Evolutionary conservation across 768 basidiomycete species (phyloP).

Genomic region (Cytidiella melzeri): DNA sequence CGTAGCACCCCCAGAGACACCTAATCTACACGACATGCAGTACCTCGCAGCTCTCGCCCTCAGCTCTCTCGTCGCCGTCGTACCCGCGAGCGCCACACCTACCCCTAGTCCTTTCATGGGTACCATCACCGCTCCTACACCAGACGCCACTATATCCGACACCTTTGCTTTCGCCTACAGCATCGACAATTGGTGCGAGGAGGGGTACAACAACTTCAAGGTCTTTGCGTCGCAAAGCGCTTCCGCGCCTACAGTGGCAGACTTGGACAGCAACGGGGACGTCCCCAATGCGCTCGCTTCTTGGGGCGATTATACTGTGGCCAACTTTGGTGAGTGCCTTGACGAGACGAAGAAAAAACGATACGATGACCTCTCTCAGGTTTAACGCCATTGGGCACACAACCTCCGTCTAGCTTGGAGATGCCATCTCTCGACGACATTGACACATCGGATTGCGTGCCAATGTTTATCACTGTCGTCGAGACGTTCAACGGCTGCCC

Average conservation of each 20-base stretch:
- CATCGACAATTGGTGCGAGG: slow-evolving; percentile 12
- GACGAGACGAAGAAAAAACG: too few species aligned
- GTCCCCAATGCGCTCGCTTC: background rate
- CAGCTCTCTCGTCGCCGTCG: slow-evolving; percentile 5
- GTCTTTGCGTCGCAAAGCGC: slow-evolving; percentile 9
- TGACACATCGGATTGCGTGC: background rate
- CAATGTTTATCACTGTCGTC: slow-evolving; percentile 6
- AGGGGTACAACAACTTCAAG: slow-evolving; percentile 12
- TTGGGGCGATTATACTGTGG: slow-evolving; percentile 8
- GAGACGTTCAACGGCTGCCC: slow-evolving; percentile 9
- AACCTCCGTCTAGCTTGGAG: slow-evolving; percentile 3
- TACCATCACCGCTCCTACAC: slow-evolving; percentile 5
- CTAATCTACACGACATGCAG: slow-evolving; percentile 1
- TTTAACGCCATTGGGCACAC: slow-evolving; percentile 2
- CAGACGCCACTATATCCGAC: background rate
- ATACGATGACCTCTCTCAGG: too few species aligned
- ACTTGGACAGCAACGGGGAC: slow-evolving; percentile 10
- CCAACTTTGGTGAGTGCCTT: slow-evolving; percentile 11
- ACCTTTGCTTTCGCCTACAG: slow-evolving; percentile 8
- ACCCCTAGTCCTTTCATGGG: slow-evolving; percentile 15
- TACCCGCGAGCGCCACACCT: background rate
- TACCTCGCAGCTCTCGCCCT: slow-evolving; percentile 2
- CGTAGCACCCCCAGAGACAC: background rate
- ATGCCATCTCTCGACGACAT: background rate
- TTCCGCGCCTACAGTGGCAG: slow-evolving; percentile 4